Evolutionary conservation across 208 protist genomes (phyloP), one percentile per base, ranked within the genome.

Genomic region (Borovskyia barvae): DNA sequence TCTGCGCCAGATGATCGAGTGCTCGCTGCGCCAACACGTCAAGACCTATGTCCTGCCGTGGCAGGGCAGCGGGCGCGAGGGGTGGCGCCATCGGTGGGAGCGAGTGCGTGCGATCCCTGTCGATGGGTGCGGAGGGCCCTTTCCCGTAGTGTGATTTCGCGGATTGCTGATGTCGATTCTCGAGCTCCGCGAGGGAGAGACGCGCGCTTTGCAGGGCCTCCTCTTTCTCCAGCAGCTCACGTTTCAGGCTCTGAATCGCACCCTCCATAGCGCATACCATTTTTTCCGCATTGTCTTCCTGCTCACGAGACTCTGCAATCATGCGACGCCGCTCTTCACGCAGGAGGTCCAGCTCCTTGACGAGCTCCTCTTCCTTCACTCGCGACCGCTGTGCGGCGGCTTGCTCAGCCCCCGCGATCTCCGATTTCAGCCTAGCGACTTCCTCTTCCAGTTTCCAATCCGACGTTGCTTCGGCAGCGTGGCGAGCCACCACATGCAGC

Each of bases 291-390:
- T 77, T 78, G 12, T 49, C n/a, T 12, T 83, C 73, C 22, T 66
- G 55, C 0, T n/a, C 26, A 11, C 37, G 35, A 12, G 64, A 20
- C 15, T 85, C 77, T 9, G 58, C 52, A 15, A 51, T 42, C 7
- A 80, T 5, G 19, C 51, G 53, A 0, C 66, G 63, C 2, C 79
- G 66, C 56, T 92, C 78, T 39, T 78, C 76, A 0, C 85, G 77
- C 33, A 92, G 46, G 0, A 75, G 66, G 39, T 85, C 76, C 17
- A 92, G 43, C 56, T 92, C 78, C 11, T 56, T 33, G 17, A 84
- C 71, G 5, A 88, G 66, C 39, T 88, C 81, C 28, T 78, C 80
- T 49, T 88, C 81, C 47, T 87, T 81, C 7, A 55, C 62, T 2
- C 53, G 58, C 77, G 72, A 85, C 12, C 71, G 61, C 42, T 50